Evolutionary conservation across 1,284 basidiomycete species (phyloP), one percentile per base, ranked within the genome.

Genomic region (Marasmius tenuissimus): DNA sequence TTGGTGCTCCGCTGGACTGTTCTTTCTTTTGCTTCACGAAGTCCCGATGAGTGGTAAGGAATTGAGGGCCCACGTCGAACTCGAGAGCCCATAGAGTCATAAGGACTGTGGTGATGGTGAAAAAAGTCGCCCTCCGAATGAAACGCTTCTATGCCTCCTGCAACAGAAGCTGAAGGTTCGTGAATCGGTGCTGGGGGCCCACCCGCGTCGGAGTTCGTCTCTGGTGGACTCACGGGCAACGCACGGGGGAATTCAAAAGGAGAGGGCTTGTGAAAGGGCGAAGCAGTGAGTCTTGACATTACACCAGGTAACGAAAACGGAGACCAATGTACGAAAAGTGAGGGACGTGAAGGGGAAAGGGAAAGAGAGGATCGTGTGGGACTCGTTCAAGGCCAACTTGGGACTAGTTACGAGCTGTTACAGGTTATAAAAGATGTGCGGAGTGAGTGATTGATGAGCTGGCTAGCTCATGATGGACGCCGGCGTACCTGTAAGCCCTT

Each of bases 31-130:
- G 73, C 68, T 58, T 87, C 85, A 8, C 82, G 77, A 40, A 81
- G 69, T 39, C 77, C 76, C 14, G 86, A 80, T 63, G 75, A 79
- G 63, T 85, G 79, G 71, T 91, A 91, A 8, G 81, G 74, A 27
- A 91, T 76, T 0, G 83, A 79, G 11, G 86, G 80, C 3, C 75
- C 74, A 67, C 75, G 81, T 42, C 81, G 80, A 65, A 79, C 73
- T 37, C 77, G 81, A 53, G 77, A 65, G 49, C 69, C 70, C 52
- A 75, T 60, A 48, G 67, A 69, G 38, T 76, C 79, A 38, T 70
- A 63, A 14, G 67, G 35, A 49, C 39, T 51, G 34, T 57, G 59
- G 35, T 53, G 51, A 35, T 16, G 56, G 34, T 39, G 48, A 11
- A 34, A 18, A 50, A 42, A 37, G 27, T 63, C 63, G 14, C 39